A percentile compares a stretch with the other conserved stretches of the same genome.
These are phyloP conservation scores for Penium margaritaceum DNA, from an alignment of 139 green algal genomes.

Conservation along the genomic window DNA sequence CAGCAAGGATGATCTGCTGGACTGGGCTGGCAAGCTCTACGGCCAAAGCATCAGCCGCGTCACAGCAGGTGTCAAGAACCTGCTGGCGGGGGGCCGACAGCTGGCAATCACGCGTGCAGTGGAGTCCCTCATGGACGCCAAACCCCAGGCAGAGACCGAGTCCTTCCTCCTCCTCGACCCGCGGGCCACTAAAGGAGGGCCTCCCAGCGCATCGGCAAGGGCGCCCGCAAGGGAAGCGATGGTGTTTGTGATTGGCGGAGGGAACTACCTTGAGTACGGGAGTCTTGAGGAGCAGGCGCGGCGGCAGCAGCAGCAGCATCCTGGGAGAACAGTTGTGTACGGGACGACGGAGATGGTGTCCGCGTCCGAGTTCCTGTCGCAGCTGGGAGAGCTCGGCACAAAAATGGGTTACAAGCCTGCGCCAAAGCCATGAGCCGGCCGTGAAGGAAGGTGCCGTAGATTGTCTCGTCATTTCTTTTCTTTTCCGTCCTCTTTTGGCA, in stretches of 20 bases:
- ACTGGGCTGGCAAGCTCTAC: constrained; percentile 81
- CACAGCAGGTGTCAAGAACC: constrained; percentile 84
- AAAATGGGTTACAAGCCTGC: constrained; percentile 44
- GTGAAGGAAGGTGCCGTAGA: too few species aligned
- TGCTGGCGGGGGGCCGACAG: constrained; percentile 63
- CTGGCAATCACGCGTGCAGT: constrained; percentile 74
- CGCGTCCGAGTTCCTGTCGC: constrained; percentile 63
- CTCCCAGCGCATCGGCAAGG: constrained; percentile 34
- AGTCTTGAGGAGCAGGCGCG: constrained; percentile 61
- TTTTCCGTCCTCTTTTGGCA: too few species aligned
- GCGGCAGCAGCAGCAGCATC: constrained; percentile 42
- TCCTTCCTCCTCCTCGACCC: constrained; percentile 76
- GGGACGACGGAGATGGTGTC: constrained; percentile 84
- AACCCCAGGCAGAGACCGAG: constrained; percentile 50
- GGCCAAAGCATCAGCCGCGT: constrained; percentile 63
- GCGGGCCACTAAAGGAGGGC: constrained; percentile 54
- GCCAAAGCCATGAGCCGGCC: too few species aligned
- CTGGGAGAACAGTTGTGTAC: constrained; percentile 71
- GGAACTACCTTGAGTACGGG: constrained; percentile 89
- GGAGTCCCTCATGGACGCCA: constrained; percentile 82
- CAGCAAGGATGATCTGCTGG: constrained; percentile 61
- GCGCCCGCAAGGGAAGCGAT: constrained; percentile 72
- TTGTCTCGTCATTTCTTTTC: too few species aligned
- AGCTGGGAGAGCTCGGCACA: constrained; percentile 73
- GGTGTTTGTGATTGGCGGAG: constrained; percentile 94